A percentile compares a stretch with the other conserved stretches of the same genome.
These are phyloP conservation scores for Harrya chromipes DNA, from an alignment of 768 basidiomycete species.

Conservation along the genomic window DNA sequence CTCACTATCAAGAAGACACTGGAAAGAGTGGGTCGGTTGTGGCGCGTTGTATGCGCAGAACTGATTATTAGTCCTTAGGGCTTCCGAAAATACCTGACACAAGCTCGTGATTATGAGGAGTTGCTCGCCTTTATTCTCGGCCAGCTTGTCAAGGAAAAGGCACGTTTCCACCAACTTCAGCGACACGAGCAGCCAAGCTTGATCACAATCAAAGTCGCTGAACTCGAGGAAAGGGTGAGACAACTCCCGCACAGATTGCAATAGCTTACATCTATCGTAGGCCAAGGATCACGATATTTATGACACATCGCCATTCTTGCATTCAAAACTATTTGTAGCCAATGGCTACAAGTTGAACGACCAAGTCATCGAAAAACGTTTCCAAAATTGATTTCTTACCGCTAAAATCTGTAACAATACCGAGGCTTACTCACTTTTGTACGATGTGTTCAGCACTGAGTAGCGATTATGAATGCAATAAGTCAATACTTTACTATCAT, in stretches of 20 bases:
- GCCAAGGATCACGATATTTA: constrained; percentile 97
- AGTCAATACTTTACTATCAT: constrained; percentile 17
- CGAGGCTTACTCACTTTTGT: constrained; percentile 10
- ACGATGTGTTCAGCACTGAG: constrained; percentile 24
- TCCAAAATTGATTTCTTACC: constrained; percentile 38
- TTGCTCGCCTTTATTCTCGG: constrained; percentile 92
- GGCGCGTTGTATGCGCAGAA: not conserved
- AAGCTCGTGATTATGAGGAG: constrained; percentile 95
- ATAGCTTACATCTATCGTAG: constrained; percentile 38
- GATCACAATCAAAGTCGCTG: constrained; percentile 71
- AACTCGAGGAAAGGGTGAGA: constrained; percentile 81
- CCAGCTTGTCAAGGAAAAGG: constrained; percentile 89
- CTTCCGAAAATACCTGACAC: constrained; percentile 96
- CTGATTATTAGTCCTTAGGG: constrained; percentile 48
- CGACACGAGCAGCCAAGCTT: constrained; percentile 73
- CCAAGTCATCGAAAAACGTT: constrained; percentile 71
- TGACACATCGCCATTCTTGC: constrained; percentile 82
- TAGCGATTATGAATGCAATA: constrained; percentile 31
- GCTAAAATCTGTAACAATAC: constrained; percentile 4
- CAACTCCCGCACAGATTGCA: not conserved
- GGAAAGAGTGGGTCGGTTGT: constrained; percentile 60
- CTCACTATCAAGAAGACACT: constrained; percentile 98
- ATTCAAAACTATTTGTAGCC: constrained; percentile 75
- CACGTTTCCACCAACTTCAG: constrained; percentile 77
- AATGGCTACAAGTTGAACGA: constrained; percentile 83